phyloP scores from a whole-genome alignment of 306 rosid species.

The Erythrophleum fordii region DNA sequence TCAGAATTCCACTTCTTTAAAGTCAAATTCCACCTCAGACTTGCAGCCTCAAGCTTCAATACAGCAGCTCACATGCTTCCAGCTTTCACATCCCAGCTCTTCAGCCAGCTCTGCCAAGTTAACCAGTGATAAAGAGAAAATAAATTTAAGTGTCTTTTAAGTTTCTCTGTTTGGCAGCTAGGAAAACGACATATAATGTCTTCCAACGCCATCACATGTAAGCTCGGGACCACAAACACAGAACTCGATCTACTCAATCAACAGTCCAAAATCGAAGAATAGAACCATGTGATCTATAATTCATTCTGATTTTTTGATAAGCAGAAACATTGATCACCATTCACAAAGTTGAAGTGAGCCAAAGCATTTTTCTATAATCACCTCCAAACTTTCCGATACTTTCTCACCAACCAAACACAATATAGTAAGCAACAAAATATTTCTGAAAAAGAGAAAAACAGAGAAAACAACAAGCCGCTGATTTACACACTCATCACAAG shows the following conservation, averaged over 20 bases:
- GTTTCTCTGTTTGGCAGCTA: neutral
- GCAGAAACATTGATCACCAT: neutral
- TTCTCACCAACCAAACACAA: conserved; percentile 39
- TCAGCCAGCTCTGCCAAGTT: neutral
- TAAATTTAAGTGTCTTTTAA: neutral
- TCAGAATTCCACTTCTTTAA: neutral
- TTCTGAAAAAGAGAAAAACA: neutral
- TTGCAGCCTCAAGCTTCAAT: neutral
- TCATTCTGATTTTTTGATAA: neutral
- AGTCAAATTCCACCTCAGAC: neutral
- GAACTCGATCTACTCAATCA: neutral
- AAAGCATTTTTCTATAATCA: neutral
- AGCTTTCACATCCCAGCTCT: neutral
- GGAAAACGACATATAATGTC: conserved; percentile 3
- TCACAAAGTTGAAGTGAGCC: neutral
- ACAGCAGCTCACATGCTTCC: conserved; percentile 20
- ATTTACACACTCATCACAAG: neutral
- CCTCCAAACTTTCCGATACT: neutral
- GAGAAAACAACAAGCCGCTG: neutral
- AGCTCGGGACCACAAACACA: neutral
- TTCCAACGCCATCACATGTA: neutral
- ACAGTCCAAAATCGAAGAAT: neutral
- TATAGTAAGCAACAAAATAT: neutral
- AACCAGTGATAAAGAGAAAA: neutral
- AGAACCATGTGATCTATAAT: conserved; percentile 4